Percentiles rank a stretch among this genome's conserved stretches.
phyloP scores from a whole-genome alignment of 225 moss, liverwort and hornwort genomes.

The Pseudisothecium myosuroides region DNA sequence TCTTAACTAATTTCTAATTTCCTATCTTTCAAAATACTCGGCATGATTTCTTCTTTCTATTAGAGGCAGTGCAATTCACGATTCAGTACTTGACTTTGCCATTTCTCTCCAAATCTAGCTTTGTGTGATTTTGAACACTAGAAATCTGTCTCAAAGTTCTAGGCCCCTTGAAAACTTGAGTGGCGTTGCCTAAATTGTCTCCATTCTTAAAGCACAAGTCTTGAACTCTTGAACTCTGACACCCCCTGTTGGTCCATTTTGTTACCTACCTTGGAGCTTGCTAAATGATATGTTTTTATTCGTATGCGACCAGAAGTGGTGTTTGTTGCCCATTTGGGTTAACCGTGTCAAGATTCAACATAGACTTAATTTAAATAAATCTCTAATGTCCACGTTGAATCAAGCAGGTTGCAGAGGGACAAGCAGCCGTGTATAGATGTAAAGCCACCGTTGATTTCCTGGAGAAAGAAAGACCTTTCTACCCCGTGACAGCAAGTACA shows the following conservation, averaged over 20 bases:
- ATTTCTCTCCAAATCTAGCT: neutral
- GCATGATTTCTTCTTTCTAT: neutral
- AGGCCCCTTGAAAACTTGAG: neutral
- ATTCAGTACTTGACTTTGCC: neutral
- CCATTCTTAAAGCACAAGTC: neutral
- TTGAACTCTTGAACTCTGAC: neutral
- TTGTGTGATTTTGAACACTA: neutral
- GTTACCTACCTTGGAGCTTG: neutral
- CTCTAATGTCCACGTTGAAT: neutral
- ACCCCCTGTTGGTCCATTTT: neutral
- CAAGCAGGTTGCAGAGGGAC: constrained; percentile 62
- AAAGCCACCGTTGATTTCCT: constrained; percentile 55
- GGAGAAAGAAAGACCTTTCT: constrained; percentile 34
- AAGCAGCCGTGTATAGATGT: constrained; percentile 65
- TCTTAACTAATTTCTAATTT: neutral
- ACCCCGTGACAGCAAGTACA: constrained; percentile 49
- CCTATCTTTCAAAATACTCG: neutral
- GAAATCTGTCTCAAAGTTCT: neutral
- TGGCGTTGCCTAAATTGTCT: no score
- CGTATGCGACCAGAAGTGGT: neutral
- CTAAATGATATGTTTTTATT: neutral
- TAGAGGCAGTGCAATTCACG: neutral
- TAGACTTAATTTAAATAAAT: neutral
- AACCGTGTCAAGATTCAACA: neutral
- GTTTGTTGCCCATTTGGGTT: neutral